phyloP scores from a whole-genome alignment of 257 asterid species.

The Eustoma russellianum region DNA sequence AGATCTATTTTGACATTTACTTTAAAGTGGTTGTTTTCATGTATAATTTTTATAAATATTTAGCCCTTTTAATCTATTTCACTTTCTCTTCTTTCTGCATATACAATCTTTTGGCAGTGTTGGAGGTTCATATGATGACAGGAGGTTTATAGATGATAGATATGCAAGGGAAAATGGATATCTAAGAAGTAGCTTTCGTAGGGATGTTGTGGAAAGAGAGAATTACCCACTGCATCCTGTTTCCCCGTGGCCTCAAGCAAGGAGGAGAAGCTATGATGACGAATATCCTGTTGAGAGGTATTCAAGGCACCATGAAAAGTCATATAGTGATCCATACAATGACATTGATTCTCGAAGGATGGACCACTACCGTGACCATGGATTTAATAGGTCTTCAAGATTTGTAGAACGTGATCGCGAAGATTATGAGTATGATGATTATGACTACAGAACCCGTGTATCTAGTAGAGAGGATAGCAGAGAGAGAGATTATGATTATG shows the following conservation, averaged over 20 bases:
- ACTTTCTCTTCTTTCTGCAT: conserved; percentile 20
- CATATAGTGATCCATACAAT: conserved; percentile 43
- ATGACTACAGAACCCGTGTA: conserved; percentile 63
- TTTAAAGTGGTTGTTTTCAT: too few species aligned
- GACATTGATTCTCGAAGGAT: conserved; percentile 25
- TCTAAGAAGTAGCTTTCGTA: conserved; percentile 62
- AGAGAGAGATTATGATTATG: conserved; percentile 75
- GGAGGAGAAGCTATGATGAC: conserved; percentile 80
- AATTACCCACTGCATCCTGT: conserved; percentile 58
- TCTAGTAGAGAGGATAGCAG: conserved; percentile 70
- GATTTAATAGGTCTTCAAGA: conserved; percentile 69
- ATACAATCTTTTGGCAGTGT: conserved; percentile 58
- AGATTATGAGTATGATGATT: conserved; percentile 77
- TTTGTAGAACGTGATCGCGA: conserved; percentile 73
- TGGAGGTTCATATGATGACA: conserved; percentile 79
- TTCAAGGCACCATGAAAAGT: conserved; percentile 71
- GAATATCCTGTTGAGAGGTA: conserved; percentile 74
- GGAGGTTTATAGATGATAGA: conserved; percentile 91
- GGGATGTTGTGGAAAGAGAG: conserved; percentile 77
- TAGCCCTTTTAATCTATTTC: conserved; percentile 1
- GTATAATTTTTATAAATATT: not conserved
- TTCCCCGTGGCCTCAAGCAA: conserved; percentile 72
- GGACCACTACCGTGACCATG: conserved; percentile 35
- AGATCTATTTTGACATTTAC: not conserved
- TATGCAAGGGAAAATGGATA: conserved; percentile 70